Percentiles rank a stretch among this genome's conserved stretches.
These are phyloP conservation scores for Amniculicola lignicola DNA, from an alignment of 495 filamentous ascomycete species.

Conservation along the genomic window DNA sequence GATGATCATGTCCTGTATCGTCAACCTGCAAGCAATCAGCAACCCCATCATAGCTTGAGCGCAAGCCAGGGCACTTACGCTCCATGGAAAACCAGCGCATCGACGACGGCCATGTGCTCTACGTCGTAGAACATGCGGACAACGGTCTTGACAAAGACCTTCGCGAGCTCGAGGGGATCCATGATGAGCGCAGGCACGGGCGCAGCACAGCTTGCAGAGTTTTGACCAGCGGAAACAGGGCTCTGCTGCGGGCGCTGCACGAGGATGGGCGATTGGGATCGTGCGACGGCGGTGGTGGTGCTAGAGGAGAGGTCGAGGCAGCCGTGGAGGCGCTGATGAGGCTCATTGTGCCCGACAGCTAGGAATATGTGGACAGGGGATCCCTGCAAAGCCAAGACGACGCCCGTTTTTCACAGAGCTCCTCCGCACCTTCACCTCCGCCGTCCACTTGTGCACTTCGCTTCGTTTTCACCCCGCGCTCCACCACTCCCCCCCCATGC, in stretches of 20 bases:
- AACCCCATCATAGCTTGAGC: too few relatives aligned
- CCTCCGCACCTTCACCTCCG: neutral
- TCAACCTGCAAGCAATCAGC: too few relatives aligned
- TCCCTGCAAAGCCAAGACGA: neutral
- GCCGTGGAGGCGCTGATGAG: neutral
- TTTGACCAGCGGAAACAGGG: too few relatives aligned
- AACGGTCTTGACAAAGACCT: slow-evolving; percentile 81
- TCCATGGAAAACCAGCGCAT: slow-evolving; percentile 89
- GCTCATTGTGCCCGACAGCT: neutral
- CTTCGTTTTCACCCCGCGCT: neutral
- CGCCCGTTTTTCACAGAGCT: neutral
- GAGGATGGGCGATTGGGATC: neutral
- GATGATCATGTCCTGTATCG: slow-evolving; percentile 74
- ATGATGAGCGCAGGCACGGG: slow-evolving; percentile 8
- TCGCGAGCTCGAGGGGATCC: slow-evolving; percentile 73
- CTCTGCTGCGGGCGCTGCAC: too few relatives aligned
- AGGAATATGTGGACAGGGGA: neutral
- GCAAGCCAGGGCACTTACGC: slow-evolving; percentile 55
- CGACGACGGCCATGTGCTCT: slow-evolving; percentile 81
- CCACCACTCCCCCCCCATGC: slow-evolving; percentile 12
- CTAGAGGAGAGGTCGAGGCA: neutral
- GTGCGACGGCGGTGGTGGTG: neutral
- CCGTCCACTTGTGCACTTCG: neutral
- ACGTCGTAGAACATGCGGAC: slow-evolving; percentile 91
- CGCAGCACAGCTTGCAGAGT: too few relatives aligned